These are phyloP conservation scores for Margaritispora aquatica DNA, from an alignment of 495 filamentous ascomycete species.

Conservation along the genomic window DNA sequence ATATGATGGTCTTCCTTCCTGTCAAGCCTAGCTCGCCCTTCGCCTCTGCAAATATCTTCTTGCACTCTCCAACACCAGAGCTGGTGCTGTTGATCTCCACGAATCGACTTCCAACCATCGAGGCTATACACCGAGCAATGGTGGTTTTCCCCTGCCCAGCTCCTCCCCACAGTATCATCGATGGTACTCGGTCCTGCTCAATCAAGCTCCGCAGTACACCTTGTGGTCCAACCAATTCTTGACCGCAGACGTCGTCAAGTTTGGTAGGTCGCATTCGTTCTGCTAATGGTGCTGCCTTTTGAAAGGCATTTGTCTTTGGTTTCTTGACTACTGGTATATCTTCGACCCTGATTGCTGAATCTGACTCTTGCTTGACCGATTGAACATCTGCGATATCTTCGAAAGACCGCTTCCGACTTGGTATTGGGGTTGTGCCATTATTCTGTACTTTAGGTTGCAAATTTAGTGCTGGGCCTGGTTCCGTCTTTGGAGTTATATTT, in stretches of 20 bases:
- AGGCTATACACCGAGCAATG: slow-evolving; percentile 89
- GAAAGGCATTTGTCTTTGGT: slow-evolving; percentile 51
- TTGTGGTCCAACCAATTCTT: slow-evolving; percentile 79
- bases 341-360: not conserved
- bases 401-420: slow-evolving; percentile 21
- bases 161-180: slow-evolving; percentile 92
- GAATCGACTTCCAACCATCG: slow-evolving; percentile 72
- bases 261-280: slow-evolving; percentile 87
- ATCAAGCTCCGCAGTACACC: slow-evolving; percentile 88
- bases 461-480: slow-evolving; percentile 12
- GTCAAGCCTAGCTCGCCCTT: slow-evolving; percentile 75
- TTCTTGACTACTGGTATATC: slow-evolving; percentile 45
- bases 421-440: slow-evolving; percentile 1
- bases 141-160: slow-evolving; percentile 96
- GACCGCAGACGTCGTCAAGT: slow-evolving; percentile 83
- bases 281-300: slow-evolving; percentile 74
- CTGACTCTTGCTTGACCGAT: slow-evolving; percentile 14
- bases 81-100: slow-evolving; percentile 96
- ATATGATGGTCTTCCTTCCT: slow-evolving; percentile 89
- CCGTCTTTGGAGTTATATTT: slow-evolving; percentile 25
- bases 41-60: slow-evolving; percentile 87
- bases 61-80: slow-evolving; percentile 84
- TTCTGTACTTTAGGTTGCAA: slow-evolving; percentile 14
- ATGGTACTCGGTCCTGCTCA: slow-evolving; percentile 78
- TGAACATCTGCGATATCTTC: slow-evolving; percentile 23